Evolutionary conservation across 495 filamentous ascomycete genomes (phyloP).

Genomic region (Penicillium cosmopolitanum): DNA sequence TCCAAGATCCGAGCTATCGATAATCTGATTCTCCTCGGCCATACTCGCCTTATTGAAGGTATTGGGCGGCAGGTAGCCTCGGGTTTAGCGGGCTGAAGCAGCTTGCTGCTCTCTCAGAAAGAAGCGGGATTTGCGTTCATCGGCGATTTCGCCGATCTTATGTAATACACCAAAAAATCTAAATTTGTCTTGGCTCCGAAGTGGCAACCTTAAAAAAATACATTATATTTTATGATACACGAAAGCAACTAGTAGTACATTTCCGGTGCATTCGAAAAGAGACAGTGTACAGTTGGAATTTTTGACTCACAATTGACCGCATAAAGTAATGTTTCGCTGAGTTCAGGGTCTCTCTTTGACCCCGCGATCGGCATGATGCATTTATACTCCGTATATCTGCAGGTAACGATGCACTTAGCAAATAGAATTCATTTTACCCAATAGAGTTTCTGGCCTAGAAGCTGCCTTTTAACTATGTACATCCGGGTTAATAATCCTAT

Average conservation of each 20-base stretch:
- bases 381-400: neutral
- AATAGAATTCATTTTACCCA: neutral
- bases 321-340: neutral
- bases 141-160: slow-evolving; percentile 1
- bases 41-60: neutral
- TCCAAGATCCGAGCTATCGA: slow-evolving; percentile 3
- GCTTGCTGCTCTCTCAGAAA: neutral
- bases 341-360: neutral
- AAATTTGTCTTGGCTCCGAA: neutral
- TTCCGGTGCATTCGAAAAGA: neutral
- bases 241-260: neutral
- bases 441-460: neutral
- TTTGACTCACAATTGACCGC: neutral
- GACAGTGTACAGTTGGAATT: neutral
- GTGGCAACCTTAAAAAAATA: neutral
- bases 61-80: neutral
- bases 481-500: neutral
- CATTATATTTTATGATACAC: neutral
- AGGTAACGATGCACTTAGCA: neutral
- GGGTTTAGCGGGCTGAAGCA: neutral
- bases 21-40: neutral
- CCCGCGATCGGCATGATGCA: neutral
- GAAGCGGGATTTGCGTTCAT: neutral
- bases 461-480: neutral
- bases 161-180: neutral